These are phyloP conservation scores for Phialophora verrucosa DNA, from an alignment of 2,329 filamentous ascomycete genomes.

Conservation along the genomic window DNA sequence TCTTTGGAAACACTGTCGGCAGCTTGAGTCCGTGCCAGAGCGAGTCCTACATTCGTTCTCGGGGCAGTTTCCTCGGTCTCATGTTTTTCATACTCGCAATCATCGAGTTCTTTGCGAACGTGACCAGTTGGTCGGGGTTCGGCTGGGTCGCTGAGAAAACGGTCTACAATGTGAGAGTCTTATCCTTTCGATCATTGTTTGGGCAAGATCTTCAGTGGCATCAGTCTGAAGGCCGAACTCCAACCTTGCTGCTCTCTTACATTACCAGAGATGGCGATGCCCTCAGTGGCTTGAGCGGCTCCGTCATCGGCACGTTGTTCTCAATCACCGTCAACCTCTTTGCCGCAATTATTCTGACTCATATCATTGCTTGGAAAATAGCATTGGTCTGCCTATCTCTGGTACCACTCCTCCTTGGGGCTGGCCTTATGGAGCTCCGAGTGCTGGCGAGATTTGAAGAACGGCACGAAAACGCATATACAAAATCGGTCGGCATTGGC, in stretches of 20 bases:
- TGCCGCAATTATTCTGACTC: constrained; percentile 70
- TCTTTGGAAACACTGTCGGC: constrained; percentile 66
- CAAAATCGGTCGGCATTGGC: constrained; percentile 57
- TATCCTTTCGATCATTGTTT: constrained; percentile 36
- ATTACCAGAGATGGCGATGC: constrained; percentile 73
- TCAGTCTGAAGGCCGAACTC: constrained; percentile 67
- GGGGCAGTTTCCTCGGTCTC: constrained; percentile 61
- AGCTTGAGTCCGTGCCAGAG: constrained; percentile 61
- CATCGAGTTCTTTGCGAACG: constrained; percentile 66
- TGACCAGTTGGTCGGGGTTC: constrained; percentile 45
- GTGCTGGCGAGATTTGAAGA: constrained; percentile 66
- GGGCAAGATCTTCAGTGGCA: constrained; percentile 57
- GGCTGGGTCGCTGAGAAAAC: constrained; percentile 31
- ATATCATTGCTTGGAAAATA: constrained; percentile 76
- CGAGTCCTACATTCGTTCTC: constrained; percentile 54
- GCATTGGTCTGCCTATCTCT: constrained; percentile 72
- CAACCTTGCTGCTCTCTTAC: constrained; percentile 66
- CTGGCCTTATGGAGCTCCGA: constrained; percentile 52
- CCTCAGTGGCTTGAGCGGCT: constrained; percentile 50
- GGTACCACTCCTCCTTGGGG: constrained; percentile 71
- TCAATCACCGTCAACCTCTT: constrained; percentile 64
- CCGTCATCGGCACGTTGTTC: constrained; percentile 32
- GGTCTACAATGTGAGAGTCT: constrained; percentile 30
- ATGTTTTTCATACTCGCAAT: constrained; percentile 67
- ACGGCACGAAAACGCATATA: constrained; percentile 58